Percentiles rank a stretch among this genome's conserved stretches.
These are phyloP conservation scores for Fusarium sacchari DNA, from an alignment of 2,329 filamentous ascomycete species.

Conservation along the genomic window DNA sequence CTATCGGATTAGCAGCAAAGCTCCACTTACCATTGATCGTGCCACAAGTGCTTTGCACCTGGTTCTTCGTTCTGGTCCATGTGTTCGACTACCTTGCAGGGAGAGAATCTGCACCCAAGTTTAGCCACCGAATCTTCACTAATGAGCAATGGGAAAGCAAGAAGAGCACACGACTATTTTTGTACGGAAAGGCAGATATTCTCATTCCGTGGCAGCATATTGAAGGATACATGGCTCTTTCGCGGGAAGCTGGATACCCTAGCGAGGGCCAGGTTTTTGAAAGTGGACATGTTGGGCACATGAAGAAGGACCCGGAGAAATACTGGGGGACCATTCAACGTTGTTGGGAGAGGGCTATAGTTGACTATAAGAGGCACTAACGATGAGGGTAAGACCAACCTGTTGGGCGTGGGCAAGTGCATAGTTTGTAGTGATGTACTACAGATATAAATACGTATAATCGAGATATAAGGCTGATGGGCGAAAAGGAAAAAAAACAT, in stretches of 20 bases:
- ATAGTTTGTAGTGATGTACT: too few relatives aligned
- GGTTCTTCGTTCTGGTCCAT: neutral
- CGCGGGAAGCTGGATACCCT: neutral
- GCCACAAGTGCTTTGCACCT: neutral
- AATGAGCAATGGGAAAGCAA: constrained; percentile 7
- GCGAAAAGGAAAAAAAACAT: too few relatives aligned
- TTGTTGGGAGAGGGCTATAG: neutral
- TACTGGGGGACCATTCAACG: neutral
- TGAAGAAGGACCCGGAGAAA: neutral
- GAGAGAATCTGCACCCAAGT: neutral
- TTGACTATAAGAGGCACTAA: neutral
- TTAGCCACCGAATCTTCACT: neutral
- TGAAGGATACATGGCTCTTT: neutral
- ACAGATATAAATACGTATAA: too few relatives aligned
- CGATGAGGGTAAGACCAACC: accelerated
- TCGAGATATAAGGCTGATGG: too few relatives aligned
- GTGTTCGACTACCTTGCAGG: neutral
- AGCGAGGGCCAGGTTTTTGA: neutral
- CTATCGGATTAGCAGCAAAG: neutral
- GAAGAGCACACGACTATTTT: neutral
- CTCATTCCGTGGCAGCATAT: constrained; percentile 4
- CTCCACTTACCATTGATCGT: neutral
- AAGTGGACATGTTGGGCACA: constrained; percentile 9
- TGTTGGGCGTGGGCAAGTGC: too few relatives aligned
- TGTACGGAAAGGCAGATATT: neutral